Evolutionary conservation across 2,329 filamentous ascomycete species (phyloP), one percentile per base, ranked within the genome.

Genomic region (Penicillium sp.): DNA sequence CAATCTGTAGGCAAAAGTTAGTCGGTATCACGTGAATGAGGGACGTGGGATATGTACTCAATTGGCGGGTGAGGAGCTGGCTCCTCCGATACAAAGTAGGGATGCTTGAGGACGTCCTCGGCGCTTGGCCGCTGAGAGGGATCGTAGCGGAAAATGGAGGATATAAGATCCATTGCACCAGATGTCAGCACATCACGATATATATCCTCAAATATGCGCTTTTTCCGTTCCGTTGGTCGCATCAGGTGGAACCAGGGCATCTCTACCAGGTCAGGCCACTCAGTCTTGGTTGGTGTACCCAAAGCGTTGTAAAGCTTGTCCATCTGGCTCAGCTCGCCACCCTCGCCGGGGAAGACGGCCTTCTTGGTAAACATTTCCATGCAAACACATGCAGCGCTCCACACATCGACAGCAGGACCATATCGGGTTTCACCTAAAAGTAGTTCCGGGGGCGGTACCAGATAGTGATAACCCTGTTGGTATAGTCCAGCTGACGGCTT

Each of bases 241-340:
- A 99, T 81, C 14, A 99, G 83, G 72, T 96, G 90, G 68, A 96
- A 97, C 94, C 94, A 99, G 10, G 93, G 90, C 85, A 97, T 94
- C 53, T 97, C 89, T n/a, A 88, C 81, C 18, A 97, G 83, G 8
- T 85, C 87, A 1, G 94, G 91, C 95, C 95, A 99, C 29, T 95
- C 89, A 32, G 80, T 79, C 52, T 85, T 84, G 39, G 85, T 95
- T 0, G 94, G 94, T 0, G 93, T 97, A 45, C 94, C 94, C 42
- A 99, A 81, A 4, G 96, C 81, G 47, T 88, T 87, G 74, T 97
- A 97, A n/a, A 99, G 93, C 75, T 96, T 97, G 61, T 97, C 92
- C 3, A 99, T 81, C 71, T 99, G 94, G 66, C 88, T 95, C 62
- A 97, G 89, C 73, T 99, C 94, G n/a, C 89, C 89, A 23, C 93